A percentile compares a stretch with the other conserved stretches of the same genome.
Conservation (phyloP, 768 basidiomycete genomes). For the Strobilomyces confusus region DNA sequence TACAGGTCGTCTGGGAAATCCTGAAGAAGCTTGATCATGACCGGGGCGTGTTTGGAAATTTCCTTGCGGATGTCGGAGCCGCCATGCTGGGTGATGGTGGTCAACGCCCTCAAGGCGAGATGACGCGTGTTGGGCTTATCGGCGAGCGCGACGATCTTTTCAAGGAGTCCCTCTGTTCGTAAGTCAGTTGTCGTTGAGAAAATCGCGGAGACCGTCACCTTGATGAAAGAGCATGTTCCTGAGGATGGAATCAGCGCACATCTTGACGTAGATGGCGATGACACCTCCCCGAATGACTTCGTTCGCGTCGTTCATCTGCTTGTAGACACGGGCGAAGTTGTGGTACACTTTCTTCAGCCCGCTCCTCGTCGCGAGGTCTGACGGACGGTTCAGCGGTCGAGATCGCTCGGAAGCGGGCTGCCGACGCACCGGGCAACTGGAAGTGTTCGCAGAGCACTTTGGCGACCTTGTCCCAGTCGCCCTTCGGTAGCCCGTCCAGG, state of each 20-base stretch:
- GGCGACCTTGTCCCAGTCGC: slow-evolving; percentile 45
- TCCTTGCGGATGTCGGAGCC: slow-evolving; percentile 45
- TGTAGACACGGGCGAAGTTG: slow-evolving; percentile 48
- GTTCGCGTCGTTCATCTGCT: slow-evolving; percentile 43
- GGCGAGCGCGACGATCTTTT: slow-evolving; percentile 49
- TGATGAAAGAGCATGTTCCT: slow-evolving; percentile 53
- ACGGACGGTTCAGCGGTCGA: neutral
- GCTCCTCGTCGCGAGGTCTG: slow-evolving; percentile 37
- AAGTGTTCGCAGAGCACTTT: slow-evolving; percentile 45
- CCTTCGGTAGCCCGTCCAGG: slow-evolving; percentile 21
- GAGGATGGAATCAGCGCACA: slow-evolving; percentile 55
- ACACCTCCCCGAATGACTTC: slow-evolving; percentile 48
- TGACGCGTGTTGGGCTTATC: slow-evolving; percentile 42
- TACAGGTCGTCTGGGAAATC: slow-evolving; percentile 46
- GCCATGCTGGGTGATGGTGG: slow-evolving; percentile 57
- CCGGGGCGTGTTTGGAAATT: slow-evolving; percentile 39
- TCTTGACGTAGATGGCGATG: slow-evolving; percentile 55
- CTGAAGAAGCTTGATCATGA: slow-evolving; percentile 43
- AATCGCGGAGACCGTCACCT: slow-evolving; percentile 29
- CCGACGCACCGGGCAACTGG: slow-evolving; percentile 46
- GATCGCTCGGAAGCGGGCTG: neutral
- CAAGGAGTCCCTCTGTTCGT: slow-evolving; percentile 42
- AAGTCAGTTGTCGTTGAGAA: neutral
- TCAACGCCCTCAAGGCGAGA: slow-evolving; percentile 49
- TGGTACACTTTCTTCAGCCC: slow-evolving; percentile 60